Conservation (phyloP, 306 rosid species). For the Lithocarpus polystachyus region DNA sequence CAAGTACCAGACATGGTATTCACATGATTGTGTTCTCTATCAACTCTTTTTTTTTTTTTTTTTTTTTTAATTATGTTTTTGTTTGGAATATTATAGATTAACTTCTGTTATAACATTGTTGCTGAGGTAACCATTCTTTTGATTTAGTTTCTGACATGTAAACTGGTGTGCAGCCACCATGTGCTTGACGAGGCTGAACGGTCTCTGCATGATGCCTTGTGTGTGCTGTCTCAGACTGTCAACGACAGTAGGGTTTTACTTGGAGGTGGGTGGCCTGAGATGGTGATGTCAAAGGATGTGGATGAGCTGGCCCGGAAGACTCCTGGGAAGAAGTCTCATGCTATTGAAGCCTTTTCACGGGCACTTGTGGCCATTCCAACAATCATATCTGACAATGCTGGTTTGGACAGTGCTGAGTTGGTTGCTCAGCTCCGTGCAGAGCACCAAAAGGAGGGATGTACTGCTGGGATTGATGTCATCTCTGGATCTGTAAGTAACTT, state of each 20-base stretch:
- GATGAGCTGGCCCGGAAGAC: slow-evolving; percentile 90
- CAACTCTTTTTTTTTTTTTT: neutral
- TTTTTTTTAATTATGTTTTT: neutral
- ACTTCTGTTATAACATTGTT: neutral
- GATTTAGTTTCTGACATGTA: neutral
- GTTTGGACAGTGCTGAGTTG: slow-evolving; percentile 97
- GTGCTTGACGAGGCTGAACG: slow-evolving; percentile 98
- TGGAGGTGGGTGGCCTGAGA: slow-evolving; percentile 99
- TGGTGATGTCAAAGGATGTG: slow-evolving; percentile 90
- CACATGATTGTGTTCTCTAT: neutral
- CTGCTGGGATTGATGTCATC: slow-evolving; percentile 88
- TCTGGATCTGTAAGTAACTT: slow-evolving; percentile 75
- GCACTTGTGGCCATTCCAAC: slow-evolving; percentile 90
- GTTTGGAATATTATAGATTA: neutral
- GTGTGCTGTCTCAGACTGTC: slow-evolving; percentile 93
- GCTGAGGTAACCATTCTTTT: neutral
- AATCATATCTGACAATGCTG: slow-evolving; percentile 95
- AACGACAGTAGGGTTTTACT: slow-evolving; percentile 91
- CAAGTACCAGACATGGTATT: neutral
- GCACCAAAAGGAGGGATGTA: slow-evolving; percentile 84
- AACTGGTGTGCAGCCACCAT: slow-evolving; percentile 65
- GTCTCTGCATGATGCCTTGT: slow-evolving; percentile 96
- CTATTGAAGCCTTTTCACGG: slow-evolving; percentile 90
- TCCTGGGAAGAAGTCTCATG: slow-evolving; percentile 94
- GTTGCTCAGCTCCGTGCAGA: slow-evolving; percentile 93